These are phyloP conservation scores for Tephrocybe sp. DNA, from an alignment of 768 basidiomycete species.

Conservation along the genomic window DNA sequence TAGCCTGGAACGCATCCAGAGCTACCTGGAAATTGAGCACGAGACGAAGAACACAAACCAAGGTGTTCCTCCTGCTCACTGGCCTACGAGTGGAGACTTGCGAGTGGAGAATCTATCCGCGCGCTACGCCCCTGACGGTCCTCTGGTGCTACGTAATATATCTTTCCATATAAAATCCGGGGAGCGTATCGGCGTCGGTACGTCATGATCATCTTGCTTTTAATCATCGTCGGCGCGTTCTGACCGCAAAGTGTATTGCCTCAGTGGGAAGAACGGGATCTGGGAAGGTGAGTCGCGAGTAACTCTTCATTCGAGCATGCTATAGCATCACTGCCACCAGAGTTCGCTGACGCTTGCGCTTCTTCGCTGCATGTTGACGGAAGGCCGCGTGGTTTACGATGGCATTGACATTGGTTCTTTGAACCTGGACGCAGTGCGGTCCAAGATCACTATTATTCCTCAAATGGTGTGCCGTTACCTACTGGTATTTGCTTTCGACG, in stretches of 20 bases:
- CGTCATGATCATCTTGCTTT: not conserved
- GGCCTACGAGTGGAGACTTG: conserved; percentile 60
- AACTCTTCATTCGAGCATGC: not conserved
- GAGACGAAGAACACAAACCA: conserved; percentile 38
- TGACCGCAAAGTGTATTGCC: not conserved
- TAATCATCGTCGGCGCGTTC: not conserved
- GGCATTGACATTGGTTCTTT: conserved; percentile 43
- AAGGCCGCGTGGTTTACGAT: conserved; percentile 56
- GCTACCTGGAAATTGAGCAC: conserved; percentile 55
- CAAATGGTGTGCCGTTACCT: conserved; percentile 30
- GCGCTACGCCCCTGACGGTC: conserved; percentile 50
- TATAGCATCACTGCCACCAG: conserved; percentile 18
- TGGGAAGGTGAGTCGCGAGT: conserved; percentile 32
- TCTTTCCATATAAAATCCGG: conserved; percentile 53
- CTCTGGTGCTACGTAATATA: conserved; percentile 50
- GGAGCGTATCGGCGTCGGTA: conserved; percentile 52
- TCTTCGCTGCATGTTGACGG: conserved; percentile 54
- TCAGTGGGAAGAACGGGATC: conserved; percentile 43
- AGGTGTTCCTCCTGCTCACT: conserved; percentile 59
- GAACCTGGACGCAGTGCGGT: conserved; percentile 54
- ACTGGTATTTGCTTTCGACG: not conserved
- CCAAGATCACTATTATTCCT: conserved; percentile 59
- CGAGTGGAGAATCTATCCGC: conserved; percentile 53
- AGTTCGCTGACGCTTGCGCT: conserved; percentile 59
- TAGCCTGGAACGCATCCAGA: conserved; percentile 69